Conservation (phyloP, 2,329 filamentous ascomycete species). For the Diaporthe sp. region DNA sequence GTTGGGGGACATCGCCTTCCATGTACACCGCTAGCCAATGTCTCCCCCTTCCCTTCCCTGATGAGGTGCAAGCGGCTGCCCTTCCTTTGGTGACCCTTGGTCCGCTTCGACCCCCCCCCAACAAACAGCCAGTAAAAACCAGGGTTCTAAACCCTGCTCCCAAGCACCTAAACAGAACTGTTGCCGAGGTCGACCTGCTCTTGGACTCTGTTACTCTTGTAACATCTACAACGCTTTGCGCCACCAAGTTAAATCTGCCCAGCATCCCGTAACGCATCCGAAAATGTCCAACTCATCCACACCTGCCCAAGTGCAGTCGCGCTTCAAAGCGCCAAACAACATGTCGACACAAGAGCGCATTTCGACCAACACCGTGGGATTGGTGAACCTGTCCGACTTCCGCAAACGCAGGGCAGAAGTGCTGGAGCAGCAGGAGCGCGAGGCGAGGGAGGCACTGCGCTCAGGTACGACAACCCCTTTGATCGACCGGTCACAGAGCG, state of each 20-base stretch:
- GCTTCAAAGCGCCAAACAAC: conserved; percentile 78
- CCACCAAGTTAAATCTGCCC: neutral
- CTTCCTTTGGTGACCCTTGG: neutral
- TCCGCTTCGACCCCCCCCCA: neutral
- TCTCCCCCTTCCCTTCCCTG: neutral
- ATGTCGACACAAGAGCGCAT: conserved; percentile 83
- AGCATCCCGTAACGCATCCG: neutral
- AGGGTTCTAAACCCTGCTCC: neutral
- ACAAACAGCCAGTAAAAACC: neutral
- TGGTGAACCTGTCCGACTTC: conserved; percentile 92
- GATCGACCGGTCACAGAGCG: conserved; percentile 56
- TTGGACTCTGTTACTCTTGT: neutral
- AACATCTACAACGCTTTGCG: neutral
- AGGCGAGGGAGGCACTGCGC: conserved; percentile 73
- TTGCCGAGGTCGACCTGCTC: neutral
- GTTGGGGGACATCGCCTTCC: neutral
- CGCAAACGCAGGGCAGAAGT: conserved; percentile 95
- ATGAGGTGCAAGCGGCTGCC: neutral
- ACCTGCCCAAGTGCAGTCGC: conserved; percentile 49
- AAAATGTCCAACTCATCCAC: conserved; percentile 52
- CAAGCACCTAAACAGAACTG: neutral
- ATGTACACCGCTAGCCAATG: no score
- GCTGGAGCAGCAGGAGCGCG: conserved; percentile 89
- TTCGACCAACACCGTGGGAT: conserved; percentile 87
- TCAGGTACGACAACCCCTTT: conserved; percentile 52